Evolutionary conservation across 2,329 filamentous ascomycete species (phyloP), one percentile per base, ranked within the genome.

Genomic region (Stagonosporopsis rhizophila): DNA sequence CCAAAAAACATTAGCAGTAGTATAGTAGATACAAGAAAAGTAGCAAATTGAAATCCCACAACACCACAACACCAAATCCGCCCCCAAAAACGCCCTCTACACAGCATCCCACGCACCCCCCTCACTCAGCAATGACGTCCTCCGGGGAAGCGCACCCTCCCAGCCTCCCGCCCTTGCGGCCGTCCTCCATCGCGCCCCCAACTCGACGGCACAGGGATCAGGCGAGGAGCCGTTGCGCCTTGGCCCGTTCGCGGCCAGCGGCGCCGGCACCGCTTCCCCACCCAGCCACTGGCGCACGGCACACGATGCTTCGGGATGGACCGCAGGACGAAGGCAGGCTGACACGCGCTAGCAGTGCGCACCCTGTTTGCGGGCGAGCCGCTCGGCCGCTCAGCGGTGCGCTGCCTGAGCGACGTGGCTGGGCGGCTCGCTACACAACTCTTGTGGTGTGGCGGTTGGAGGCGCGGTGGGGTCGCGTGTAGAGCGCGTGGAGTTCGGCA

Each of bases 181-280:
- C 50, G 35, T 46, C 35, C 27, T 23, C 20, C 9, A 17, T 41
- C 32, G 20, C n/a, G 8, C 32, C n/a, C n/a, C 20, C 32, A 12
- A 17, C 15, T 32, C 14, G 20, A 23, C 40, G 19, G n/a, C 19
- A 27, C 41, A 19, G 19, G 34, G 35, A 34, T 46, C 38, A 25
- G 4, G 44, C 44, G 30, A 30, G 44, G 38, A 54, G 52, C 52
- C 44, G 52, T 48, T 48, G 44, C 38, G 44, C 30, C 23, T 38
- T 54, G 44, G 44, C 38, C 30, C 40, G 30, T 32, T n/a, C 12
- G 27, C 34, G n/a, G 34, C 51, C 44, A 38, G 38, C 27, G 52
- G 52, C 15, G 19, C 6, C 52, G 52, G 45, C 46, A 34, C 17
- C 34, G 28, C 40, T 55, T 55, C 52, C 52, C 45, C 52, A 44